These are phyloP conservation scores for Pestalotiopsis sp. DNA, from an alignment of 2,329 filamentous ascomycete species.

Conservation along the genomic window DNA sequence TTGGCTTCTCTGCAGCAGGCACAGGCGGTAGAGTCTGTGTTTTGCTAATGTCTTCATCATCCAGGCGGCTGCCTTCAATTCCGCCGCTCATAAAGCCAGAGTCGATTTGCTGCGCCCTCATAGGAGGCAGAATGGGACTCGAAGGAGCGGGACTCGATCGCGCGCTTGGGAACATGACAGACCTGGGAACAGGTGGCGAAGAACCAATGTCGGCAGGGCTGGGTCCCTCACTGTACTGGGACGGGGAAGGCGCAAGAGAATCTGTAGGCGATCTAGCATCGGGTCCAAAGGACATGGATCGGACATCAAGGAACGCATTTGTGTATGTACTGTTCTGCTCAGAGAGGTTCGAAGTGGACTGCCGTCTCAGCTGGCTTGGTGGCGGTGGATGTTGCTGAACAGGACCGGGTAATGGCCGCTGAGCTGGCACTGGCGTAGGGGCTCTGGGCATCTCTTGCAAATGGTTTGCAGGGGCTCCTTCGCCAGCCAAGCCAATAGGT, in stretches of 20 bases:
- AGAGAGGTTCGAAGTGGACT: constrained; percentile 58
- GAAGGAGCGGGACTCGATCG: constrained; percentile 70
- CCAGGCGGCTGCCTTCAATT: constrained; percentile 59
- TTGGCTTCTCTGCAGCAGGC: constrained; percentile 32
- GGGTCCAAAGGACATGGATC: constrained; percentile 45
- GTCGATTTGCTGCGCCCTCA: constrained; percentile 67
- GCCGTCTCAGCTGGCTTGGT: constrained; percentile 59
- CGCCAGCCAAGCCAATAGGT: constrained; percentile 62
- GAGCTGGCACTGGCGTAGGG: constrained; percentile 73
- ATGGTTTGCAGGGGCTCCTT: constrained; percentile 49
- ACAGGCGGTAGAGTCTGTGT: constrained; percentile 34
- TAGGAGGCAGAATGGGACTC: constrained; percentile 74
- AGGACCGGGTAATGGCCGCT: constrained; percentile 23
- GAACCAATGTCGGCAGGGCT: constrained; percentile 86
- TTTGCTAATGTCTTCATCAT: constrained; percentile 62
- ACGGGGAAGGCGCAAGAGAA: constrained; percentile 53
- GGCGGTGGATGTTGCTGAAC: constrained; percentile 33
- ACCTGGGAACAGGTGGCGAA: constrained; percentile 80
- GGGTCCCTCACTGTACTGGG: constrained; percentile 56
- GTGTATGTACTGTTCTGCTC: constrained; percentile 40
- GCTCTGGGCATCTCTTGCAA: constrained; percentile 75
- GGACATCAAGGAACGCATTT: constrained; percentile 34
- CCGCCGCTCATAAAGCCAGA: constrained; percentile 87
- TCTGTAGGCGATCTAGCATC: constrained; percentile 59
- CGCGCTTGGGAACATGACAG: constrained; percentile 49